Percentiles rank a stretch among this genome's conserved stretches.
phyloP scores from a whole-genome alignment of 495 filamentous ascomycete species.

The Penicillium egyptiacum region DNA sequence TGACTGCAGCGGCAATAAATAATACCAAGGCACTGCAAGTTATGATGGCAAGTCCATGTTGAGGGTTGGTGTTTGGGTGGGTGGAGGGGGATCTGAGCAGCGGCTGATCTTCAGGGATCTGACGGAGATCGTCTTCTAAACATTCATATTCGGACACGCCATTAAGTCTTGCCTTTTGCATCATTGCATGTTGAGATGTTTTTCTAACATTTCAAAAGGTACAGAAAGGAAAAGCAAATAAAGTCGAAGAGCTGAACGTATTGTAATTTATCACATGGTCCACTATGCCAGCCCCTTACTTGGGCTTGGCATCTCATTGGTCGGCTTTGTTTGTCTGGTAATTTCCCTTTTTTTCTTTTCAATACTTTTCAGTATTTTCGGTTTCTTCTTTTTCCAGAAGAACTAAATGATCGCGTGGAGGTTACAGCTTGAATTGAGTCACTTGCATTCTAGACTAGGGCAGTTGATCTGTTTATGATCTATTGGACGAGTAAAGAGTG shows the following conservation, averaged over 20 bases:
- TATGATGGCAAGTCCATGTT: not conserved
- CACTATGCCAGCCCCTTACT: not conserved
- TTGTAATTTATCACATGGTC: not conserved
- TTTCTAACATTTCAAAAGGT: not conserved
- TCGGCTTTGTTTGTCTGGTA: not conserved
- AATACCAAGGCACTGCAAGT: not conserved
- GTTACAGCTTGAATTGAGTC: no score
- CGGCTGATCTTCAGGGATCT: slow-evolving; percentile 9
- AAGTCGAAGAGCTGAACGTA: not conserved
- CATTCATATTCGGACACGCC: not conserved
- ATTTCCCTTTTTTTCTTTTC: not conserved
- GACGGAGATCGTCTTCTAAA: slow-evolving; percentile 6
- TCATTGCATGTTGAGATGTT: not conserved
- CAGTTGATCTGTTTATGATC: no score
- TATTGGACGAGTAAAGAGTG: no score
- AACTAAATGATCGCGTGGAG: no score
- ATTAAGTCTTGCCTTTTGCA: not conserved
- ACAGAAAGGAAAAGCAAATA: not conserved
- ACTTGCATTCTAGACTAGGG: no score
- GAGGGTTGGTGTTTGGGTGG: not conserved
- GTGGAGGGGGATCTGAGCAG: not conserved
- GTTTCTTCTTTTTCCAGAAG: no score
- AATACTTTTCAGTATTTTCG: not conserved
- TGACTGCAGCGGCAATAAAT: slow-evolving; percentile 1
- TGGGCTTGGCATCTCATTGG: not conserved